A percentile compares a stretch with the other conserved stretches of the same genome.
Conservation (phyloP, 1,284 basidiomycete species). For the Trametes versicolor region DNA sequence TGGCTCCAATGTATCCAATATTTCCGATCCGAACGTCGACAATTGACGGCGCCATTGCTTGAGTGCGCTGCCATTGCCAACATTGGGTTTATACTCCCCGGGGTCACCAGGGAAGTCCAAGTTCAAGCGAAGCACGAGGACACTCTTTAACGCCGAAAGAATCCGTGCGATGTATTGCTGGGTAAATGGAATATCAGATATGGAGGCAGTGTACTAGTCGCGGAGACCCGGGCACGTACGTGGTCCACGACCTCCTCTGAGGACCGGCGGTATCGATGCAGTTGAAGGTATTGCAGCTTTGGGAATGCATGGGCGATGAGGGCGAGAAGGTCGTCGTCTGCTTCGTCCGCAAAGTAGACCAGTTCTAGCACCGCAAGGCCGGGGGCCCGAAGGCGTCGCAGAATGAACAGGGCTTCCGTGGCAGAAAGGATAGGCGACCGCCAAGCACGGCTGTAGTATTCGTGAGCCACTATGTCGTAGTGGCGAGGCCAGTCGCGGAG, state of each 20-base stretch:
- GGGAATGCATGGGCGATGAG: neutral
- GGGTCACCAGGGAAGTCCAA: slow-evolving; percentile 2
- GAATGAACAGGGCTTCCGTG: neutral
- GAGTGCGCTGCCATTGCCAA: no score
- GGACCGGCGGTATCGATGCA: slow-evolving; percentile 14
- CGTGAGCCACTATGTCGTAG: neutral
- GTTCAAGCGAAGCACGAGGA: slow-evolving; percentile 1
- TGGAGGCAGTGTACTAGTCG: neutral
- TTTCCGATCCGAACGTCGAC: neutral
- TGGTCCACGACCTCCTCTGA: neutral
- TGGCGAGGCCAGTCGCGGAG: slow-evolving; percentile 19
- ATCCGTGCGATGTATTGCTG: neutral
- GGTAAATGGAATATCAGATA: neutral
- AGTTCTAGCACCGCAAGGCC: slow-evolving; percentile 26
- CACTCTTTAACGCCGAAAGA: neutral
- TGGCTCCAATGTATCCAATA: neutral
- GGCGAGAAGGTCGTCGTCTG: slow-evolving; percentile 4
- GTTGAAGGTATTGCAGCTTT: neutral
- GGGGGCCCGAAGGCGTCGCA: neutral
- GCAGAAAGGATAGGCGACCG: slow-evolving; percentile 8
- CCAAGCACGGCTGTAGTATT: no score
- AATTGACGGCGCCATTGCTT: neutral
- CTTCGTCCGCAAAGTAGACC: slow-evolving; percentile 6
- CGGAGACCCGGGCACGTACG: neutral
- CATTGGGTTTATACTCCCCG: neutral